Base-by-base conservation (phyloP, 2,329 filamentous ascomycete species). In the Cytospora chrysosperma region DNA sequence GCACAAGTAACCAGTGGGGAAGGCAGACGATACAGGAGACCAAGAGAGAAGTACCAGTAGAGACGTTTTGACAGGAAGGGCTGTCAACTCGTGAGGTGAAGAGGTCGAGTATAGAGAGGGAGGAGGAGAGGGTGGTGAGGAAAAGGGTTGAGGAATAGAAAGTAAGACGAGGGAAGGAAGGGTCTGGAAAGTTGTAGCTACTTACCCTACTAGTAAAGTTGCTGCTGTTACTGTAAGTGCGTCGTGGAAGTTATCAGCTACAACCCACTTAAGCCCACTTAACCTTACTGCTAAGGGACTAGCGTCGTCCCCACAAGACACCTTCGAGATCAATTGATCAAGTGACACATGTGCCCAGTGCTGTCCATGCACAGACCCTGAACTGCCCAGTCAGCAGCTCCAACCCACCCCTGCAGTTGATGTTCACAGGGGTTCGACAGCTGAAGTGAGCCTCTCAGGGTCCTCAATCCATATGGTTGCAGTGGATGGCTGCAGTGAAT, bases 21-120 rank as follows among this genome's bases (percentile, higher is more conserved):
- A 51, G 62, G 58, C 56, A 61, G 57, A 66, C 67, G 67, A 67
- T 64, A 67, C 56, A 66, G 62, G 62, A 64, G 64, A 65, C 68
- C 68, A 68, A 52, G 55, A 68, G 62, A 64, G 27, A 56, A 49
- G 52, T 61, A 62, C 61, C 62, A 67, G 49, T 57, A 67, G 56
- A 47, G 58, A 61, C 50, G 64, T 64, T 63, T 58, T 40, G 64
- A 66, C 64, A 66, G 64, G 64, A 66, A 61, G 61, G 61, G 64
- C 64, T 66, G 64, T 64, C 61, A 64, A 64, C 60, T 66, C 61
- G 28, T 24, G 15, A 57, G 54, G 55, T 62, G 26, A 43, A 30
- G 60, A 53, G 27, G 55, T 34, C 15, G 26, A 8, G 57, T 61
- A 24, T 34, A 27, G 53, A 21, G 28, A 37, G 21, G 27, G 56